These are phyloP conservation scores for Trametes villosa DNA, from an alignment of 768 basidiomycete genomes.

Conservation along the genomic window DNA sequence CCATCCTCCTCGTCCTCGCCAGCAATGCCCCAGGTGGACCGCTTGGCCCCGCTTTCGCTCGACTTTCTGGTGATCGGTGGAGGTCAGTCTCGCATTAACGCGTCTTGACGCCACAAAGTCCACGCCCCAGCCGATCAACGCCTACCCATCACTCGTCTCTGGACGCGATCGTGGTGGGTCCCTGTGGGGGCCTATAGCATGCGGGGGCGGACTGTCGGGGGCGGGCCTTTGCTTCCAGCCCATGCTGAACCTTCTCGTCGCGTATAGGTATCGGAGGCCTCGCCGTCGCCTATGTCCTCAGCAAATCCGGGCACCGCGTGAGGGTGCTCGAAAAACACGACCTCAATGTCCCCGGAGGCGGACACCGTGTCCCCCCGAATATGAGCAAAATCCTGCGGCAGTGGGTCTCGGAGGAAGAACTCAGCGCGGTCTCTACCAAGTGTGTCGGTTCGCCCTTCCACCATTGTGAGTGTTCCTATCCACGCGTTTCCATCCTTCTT, in stretches of 20 bases:
- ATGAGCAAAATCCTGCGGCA: slow-evolving; percentile 57
- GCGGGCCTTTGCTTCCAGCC: too few species aligned
- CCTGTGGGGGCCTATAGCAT: too few species aligned
- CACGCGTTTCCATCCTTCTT: too few species aligned
- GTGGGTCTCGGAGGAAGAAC: slow-evolving; percentile 55
- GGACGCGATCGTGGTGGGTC: too few species aligned
- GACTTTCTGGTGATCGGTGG: slow-evolving; percentile 55
- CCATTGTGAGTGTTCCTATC: slow-evolving; percentile 36
- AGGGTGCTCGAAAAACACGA: slow-evolving; percentile 56
- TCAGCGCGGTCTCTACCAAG: slow-evolving; percentile 44
- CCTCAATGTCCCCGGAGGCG: slow-evolving; percentile 41
- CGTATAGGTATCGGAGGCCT: slow-evolving; percentile 53
- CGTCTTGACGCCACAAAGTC: neutral
- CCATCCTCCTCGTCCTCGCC: slow-evolving; percentile 11
- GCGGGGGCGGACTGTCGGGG: too few species aligned
- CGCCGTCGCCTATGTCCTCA: slow-evolving; percentile 57
- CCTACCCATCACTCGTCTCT: slow-evolving; percentile 5
- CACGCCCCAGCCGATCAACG: neutral
- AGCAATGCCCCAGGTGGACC: slow-evolving; percentile 27
- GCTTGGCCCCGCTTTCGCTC: slow-evolving; percentile 35
- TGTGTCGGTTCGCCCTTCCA: slow-evolving; percentile 40
- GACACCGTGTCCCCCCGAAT: slow-evolving; percentile 59
- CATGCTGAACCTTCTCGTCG: neutral
- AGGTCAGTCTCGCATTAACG: slow-evolving; percentile 36
- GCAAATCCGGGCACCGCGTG: slow-evolving; percentile 63